phyloP scores from a whole-genome alignment of 2,329 filamentous ascomycete genomes.

The Cytospora chrysosperma region DNA sequence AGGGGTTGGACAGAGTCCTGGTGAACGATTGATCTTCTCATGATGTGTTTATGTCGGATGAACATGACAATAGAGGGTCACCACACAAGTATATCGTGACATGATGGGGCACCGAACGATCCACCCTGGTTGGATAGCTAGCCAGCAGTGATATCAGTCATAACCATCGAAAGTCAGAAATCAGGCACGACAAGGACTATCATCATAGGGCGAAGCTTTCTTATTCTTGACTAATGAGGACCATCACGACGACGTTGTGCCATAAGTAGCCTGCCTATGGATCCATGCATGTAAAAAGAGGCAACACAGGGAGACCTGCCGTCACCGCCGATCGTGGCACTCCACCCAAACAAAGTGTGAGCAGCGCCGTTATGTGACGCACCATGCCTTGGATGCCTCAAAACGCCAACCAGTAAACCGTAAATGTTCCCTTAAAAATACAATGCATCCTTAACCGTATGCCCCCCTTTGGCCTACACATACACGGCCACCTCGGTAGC shows the following conservation, averaged over 20 bases:
- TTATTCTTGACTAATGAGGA: not conserved
- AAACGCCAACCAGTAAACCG: not conserved
- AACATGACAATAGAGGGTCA: no score
- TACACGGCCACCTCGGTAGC: not conserved
- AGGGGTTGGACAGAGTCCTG: no score
- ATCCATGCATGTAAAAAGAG: not conserved
- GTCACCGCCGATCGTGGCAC: not conserved
- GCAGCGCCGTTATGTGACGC: not conserved
- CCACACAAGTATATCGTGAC: no score
- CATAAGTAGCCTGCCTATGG: not conserved
- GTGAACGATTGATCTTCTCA: no score
- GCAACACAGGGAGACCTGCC: not conserved
- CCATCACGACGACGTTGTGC: not conserved
- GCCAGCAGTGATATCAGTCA: no score
- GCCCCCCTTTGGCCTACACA: not conserved
- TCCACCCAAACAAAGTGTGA: not conserved
- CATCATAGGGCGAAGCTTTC: not conserved
- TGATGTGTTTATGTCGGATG: no score
- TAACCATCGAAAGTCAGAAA: not conserved
- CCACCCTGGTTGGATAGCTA: no score
- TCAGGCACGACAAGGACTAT: no score
- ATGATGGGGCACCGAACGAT: no score
- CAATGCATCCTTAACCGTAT: not conserved
- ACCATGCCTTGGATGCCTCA: not conserved
- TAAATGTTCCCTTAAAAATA: not conserved